Conservation (phyloP, 345 rosid genomes). For the Anastatica hierochuntica region DNA sequence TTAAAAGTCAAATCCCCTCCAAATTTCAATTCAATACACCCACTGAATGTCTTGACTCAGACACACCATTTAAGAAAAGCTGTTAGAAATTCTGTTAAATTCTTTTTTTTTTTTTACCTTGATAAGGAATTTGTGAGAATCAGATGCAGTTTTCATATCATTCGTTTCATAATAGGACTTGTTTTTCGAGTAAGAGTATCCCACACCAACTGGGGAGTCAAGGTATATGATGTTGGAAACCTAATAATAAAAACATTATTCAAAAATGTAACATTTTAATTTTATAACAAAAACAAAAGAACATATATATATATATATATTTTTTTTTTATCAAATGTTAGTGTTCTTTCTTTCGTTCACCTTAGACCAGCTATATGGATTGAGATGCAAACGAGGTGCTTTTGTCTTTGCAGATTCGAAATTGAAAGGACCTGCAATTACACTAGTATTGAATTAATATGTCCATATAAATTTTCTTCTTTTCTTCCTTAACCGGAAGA, state of each 20-base stretch:
- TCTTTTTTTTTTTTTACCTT: slow-evolving; percentile 34
- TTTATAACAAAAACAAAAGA: too few species aligned
- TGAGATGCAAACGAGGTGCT: slow-evolving; percentile 51
- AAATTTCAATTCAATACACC: too few species aligned
- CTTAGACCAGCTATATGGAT: slow-evolving; percentile 92
- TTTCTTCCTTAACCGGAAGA: too few species aligned
- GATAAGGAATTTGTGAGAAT: slow-evolving; percentile 59
- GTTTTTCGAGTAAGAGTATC: slow-evolving; percentile 59
- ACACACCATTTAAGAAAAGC: too few species aligned
- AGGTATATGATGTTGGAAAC: slow-evolving; percentile 72
- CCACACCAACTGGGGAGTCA: slow-evolving; percentile 92
- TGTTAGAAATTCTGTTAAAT: too few species aligned
- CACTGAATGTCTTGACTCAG: too few species aligned
- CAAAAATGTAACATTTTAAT: not conserved
- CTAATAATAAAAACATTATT: slow-evolving; percentile 21
- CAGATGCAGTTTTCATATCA: slow-evolving; percentile 57
- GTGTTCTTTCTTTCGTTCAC: slow-evolving; percentile 18
- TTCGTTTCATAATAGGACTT: slow-evolving; percentile 46
- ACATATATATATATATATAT: too few species aligned
- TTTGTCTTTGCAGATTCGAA: slow-evolving; percentile 39
- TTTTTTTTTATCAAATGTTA: too few species aligned
- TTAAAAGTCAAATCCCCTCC: too few species aligned
- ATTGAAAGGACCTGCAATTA: slow-evolving; percentile 62
- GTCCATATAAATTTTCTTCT: not conserved
- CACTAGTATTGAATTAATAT: too few species aligned